These are phyloP conservation scores for Leccinum glutinopallens DNA, from an alignment of 1,284 basidiomycete genomes.

Conservation along the genomic window DNA sequence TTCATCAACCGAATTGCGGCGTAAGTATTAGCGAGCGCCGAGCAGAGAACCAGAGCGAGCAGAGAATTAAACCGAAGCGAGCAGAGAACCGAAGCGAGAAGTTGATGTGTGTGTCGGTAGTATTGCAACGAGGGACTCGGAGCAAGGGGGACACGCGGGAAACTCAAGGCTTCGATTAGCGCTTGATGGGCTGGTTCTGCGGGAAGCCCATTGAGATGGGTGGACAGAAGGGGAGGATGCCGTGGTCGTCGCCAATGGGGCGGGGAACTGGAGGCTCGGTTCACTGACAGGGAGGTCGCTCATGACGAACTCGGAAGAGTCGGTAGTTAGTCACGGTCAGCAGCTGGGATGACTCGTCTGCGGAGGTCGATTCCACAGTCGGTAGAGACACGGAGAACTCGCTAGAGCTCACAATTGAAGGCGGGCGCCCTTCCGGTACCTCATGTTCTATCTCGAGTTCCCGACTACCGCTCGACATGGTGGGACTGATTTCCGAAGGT, in stretches of 20 bases:
- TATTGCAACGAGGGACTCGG: too few relatives aligned
- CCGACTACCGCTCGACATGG: constrained; percentile 26
- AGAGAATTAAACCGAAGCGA: too few relatives aligned
- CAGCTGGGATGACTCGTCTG: constrained; percentile 24
- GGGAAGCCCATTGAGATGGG: constrained; percentile 48
- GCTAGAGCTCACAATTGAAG: constrained; percentile 25
- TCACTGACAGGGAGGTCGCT: constrained; percentile 33
- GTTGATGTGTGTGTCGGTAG: too few relatives aligned
- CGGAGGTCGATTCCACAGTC: constrained; percentile 30
- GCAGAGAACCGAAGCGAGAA: too few relatives aligned
- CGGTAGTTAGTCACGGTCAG: constrained; percentile 29
- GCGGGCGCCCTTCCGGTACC: constrained; percentile 12
- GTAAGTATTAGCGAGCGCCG: too few relatives aligned
- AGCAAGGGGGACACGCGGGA: too few relatives aligned
- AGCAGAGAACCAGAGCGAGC: too few relatives aligned
- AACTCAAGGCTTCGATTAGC: too few relatives aligned
- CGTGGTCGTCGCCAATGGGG: constrained; percentile 25
- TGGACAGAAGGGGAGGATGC: constrained; percentile 41
- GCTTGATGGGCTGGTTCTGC: constrained; percentile 23
- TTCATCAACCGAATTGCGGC: too few relatives aligned
- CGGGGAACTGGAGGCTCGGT: constrained; percentile 28
- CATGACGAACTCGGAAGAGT: constrained; percentile 38
- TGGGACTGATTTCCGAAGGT: too few relatives aligned
- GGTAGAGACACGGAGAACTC: constrained; percentile 31
- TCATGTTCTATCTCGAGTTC: constrained; percentile 31